Evolutionary conservation across 2,329 filamentous ascomycete genomes (phyloP), one percentile per base, ranked within the genome.

Genomic region (Cryphonectria nitschkei): DNA sequence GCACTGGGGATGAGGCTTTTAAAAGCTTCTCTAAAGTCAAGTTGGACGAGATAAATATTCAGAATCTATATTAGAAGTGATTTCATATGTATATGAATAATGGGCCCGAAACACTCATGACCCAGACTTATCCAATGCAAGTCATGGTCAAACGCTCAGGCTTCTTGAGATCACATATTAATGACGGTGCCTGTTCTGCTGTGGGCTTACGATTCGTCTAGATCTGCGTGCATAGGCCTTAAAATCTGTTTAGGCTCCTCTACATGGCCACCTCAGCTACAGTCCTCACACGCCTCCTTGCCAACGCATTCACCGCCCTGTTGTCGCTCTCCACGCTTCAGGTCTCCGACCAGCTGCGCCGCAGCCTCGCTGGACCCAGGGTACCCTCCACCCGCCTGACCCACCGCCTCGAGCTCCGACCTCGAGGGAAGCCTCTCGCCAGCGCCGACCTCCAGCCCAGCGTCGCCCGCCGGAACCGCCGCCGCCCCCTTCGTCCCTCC

Each of bases 401-500:
- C 73, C 41, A 50, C 72, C 34, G 66, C 54, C 34, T 68, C 70
- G 11, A 67, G 52, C 65, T 71, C 64, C 16, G 56, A 29, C 67
- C 71, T 37, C 13, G 54, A 39, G 64, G 69, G 69, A 52, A 50
- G 58, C 68, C 63, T 60, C 16, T 67, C 66, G 14, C 41, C 54
- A 14, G 34, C 50, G 54, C 54, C 66, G 19, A 58, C 66, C 54
- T 68, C 56, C n/a, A 29, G 41, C 54, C 11, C 54, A 29, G 34
- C 63, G 22, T 50, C 41, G n/a, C n/a, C 22, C 37, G 68, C 22
- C 66, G 56, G 50, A n/a, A 19, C 46, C 7, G 29, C 3, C 34
- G 39, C 43, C 16, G 19, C 46, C 6, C 52, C 65, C 16, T 22
- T 37, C 22, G 62, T n/a, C 16, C 26, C 62, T 64, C 84, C 78